Conservation (phyloP, 352 stramenopile species). For the Globisporangium spinosum region DNA sequence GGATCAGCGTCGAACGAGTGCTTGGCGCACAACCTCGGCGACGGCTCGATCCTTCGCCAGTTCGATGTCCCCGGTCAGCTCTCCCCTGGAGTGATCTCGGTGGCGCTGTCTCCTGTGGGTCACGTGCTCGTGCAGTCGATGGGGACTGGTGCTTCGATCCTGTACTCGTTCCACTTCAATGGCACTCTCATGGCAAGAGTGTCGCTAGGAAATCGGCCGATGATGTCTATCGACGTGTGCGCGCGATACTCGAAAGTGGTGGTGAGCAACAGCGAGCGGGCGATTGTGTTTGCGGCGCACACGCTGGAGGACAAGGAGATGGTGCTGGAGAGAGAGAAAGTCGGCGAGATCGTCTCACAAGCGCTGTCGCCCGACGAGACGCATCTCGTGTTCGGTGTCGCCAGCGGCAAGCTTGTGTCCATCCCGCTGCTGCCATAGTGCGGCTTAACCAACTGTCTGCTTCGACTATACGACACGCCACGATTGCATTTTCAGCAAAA, state of each 20-base stretch:
- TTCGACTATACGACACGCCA: not conserved
- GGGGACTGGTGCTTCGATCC: slow-evolving; percentile 38
- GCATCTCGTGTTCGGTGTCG: slow-evolving; percentile 68
- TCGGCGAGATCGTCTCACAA: slow-evolving; percentile 58
- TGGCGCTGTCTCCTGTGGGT: slow-evolving; percentile 64
- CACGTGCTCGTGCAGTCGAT: slow-evolving; percentile 74
- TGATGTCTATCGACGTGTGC: slow-evolving; percentile 54
- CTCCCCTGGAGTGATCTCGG: slow-evolving; percentile 43
- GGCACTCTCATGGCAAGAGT: slow-evolving; percentile 49
- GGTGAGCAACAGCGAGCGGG: slow-evolving; percentile 51
- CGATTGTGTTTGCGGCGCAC: slow-evolving; percentile 44
- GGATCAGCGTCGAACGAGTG: slow-evolving; percentile 67
- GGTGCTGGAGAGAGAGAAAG: slow-evolving; percentile 38
- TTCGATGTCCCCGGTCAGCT: slow-evolving; percentile 42
- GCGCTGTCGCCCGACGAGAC: slow-evolving; percentile 70
- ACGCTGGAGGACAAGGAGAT: slow-evolving; percentile 46
- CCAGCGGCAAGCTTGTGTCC: slow-evolving; percentile 47
- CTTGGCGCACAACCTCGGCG: slow-evolving; percentile 53
- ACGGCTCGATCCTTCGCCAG: slow-evolving; percentile 63
- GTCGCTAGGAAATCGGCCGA: slow-evolving; percentile 30
- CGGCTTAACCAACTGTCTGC: not conserved
- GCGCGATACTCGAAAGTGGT: slow-evolving; percentile 65
- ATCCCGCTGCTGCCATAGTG: slow-evolving; percentile 36
- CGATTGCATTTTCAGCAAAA: slow-evolving; percentile 24
- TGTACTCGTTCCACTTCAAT: slow-evolving; percentile 79